Evolutionary conservation across 306 rosid species (phyloP), one percentile per base, ranked within the genome.

Genomic region (Lupinus albus): DNA sequence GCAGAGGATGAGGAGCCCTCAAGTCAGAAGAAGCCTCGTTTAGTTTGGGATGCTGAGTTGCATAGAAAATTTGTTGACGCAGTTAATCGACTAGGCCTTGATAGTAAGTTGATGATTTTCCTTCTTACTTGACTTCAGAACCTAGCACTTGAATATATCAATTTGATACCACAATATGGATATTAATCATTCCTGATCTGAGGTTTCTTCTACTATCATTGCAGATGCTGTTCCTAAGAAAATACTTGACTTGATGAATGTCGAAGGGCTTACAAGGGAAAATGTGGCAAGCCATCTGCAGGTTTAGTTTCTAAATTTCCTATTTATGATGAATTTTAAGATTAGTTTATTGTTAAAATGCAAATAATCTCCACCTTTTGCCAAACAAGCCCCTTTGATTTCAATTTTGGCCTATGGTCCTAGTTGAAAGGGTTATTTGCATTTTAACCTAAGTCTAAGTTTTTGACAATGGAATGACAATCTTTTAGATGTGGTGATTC

Each of bases 201-300:
- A 51, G 46, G 54, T 72, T 66, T 53, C 12, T 25, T 25, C 4
- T 3, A 25, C 30, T 77, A 42, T 62, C 79, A 47, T 33, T 81
- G 78, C 83, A 92, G 98, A 79, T 75, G 98, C 95, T 18, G 84
- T 85, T 64, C 98, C 98, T 0, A 89, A 87, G 85, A 89, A 82
- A 80, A 87, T 89, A 75, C 88, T 89, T 46, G 95, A 89, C 68
- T 38, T 87, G 68, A 89, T 92, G 98, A 86, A 92, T 78, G 86
- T 82, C 21, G 91, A 92, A 76, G 95, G 96, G 41, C 86, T 92
- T 21, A 85, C 98, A 25, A 81, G 96, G 73, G 95, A 92, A 81
- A 89, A 89, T 54, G 95, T 92, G 67, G 96, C 96, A 7, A 92
- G 98, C 77, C 98, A 92, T 81, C 82, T 92, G 32, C 95, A 92